These are phyloP conservation scores for Fomitopsis pulvina DNA, from an alignment of 768 basidiomycete species.

Conservation along the genomic window DNA sequence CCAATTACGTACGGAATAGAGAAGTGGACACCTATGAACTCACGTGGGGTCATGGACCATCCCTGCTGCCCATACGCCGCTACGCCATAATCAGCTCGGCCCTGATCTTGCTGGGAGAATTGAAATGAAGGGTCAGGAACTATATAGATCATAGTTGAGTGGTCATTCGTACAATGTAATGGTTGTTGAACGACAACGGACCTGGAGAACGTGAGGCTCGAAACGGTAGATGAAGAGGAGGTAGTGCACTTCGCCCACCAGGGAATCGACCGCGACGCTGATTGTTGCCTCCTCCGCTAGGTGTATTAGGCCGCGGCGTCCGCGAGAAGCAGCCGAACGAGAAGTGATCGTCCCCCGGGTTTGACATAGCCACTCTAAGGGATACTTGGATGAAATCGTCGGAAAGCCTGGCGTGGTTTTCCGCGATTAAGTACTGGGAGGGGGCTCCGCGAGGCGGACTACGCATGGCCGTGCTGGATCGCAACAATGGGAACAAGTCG, in stretches of 20 bases:
- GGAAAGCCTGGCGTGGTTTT: conserved; percentile 13
- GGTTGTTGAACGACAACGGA: conserved; percentile 46
- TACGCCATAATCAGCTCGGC: conserved; percentile 50
- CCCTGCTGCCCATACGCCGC: conserved; percentile 18
- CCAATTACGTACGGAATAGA: neutral
- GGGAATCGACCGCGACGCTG: conserved; percentile 58
- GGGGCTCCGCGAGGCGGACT: neutral
- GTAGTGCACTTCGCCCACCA: conserved; percentile 84
- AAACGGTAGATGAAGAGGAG: conserved; percentile 79
- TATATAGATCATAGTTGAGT: conserved; percentile 49
- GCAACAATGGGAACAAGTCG: neutral
- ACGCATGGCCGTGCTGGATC: neutral
- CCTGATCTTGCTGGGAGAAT: conserved; percentile 58
- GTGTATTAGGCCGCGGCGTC: conserved; percentile 50
- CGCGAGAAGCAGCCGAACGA: conserved; percentile 57
- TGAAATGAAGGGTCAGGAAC: conserved; percentile 44
- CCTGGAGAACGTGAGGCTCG: conserved; percentile 89
- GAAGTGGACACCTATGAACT: conserved; percentile 4
- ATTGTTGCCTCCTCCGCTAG: conserved; percentile 36
- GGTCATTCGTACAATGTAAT: conserved; percentile 20
- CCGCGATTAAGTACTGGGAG: conserved; percentile 9
- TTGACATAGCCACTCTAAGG: conserved; percentile 53
- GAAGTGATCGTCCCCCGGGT: conserved; percentile 62
- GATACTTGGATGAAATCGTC: conserved; percentile 30
- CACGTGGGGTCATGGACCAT: conserved; percentile 24